phyloP scores from a whole-genome alignment of 2,329 filamentous ascomycete species.

The Triangularia verruculosa region DNA sequence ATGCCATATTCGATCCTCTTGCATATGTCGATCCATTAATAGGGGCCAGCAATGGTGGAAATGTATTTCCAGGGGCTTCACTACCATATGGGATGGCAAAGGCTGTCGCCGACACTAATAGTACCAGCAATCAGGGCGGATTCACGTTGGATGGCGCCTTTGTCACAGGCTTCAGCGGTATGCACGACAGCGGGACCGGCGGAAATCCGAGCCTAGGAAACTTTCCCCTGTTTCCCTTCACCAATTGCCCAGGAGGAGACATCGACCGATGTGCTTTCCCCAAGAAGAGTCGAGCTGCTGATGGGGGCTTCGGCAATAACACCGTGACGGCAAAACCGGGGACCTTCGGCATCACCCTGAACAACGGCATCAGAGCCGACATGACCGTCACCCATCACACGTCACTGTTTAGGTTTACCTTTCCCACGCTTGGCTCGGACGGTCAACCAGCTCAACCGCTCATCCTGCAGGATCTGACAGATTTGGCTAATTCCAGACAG shows the following conservation, averaged over 20 bases:
- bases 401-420: slow-evolving; percentile 64
- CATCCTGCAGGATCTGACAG: slow-evolving; percentile 63
- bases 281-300: slow-evolving; percentile 41
- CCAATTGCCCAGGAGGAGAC: slow-evolving; percentile 58
- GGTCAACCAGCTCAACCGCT: slow-evolving; percentile 50
- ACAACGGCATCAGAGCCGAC: slow-evolving; percentile 57
- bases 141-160: slow-evolving; percentile 51
- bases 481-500: slow-evolving; percentile 59
- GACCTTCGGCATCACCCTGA: slow-evolving; percentile 61
- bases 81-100: slow-evolving; percentile 52
- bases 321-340: slow-evolving; percentile 59
- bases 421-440: slow-evolving; percentile 43
- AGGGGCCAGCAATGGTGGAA: slow-evolving; percentile 41
- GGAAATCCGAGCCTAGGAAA: slow-evolving; percentile 64
- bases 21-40: slow-evolving; percentile 37
- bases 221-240: slow-evolving; percentile 69
- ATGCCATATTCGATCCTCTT: slow-evolving; percentile 22
- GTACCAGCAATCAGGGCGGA: slow-evolving; percentile 53
- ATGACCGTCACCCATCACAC: slow-evolving; percentile 67
- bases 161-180: slow-evolving; percentile 54
- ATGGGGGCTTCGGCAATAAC: slow-evolving; percentile 46
- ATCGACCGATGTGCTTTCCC: slow-evolving; percentile 61
- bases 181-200: slow-evolving; percentile 60
- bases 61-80: slow-evolving; percentile 44
- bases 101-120: slow-evolving; percentile 54